Evolutionary conservation across 2,329 filamentous ascomycete species (phyloP), one percentile per base, ranked within the genome.

Genomic region (Pleurostoma richardsiae): DNA sequence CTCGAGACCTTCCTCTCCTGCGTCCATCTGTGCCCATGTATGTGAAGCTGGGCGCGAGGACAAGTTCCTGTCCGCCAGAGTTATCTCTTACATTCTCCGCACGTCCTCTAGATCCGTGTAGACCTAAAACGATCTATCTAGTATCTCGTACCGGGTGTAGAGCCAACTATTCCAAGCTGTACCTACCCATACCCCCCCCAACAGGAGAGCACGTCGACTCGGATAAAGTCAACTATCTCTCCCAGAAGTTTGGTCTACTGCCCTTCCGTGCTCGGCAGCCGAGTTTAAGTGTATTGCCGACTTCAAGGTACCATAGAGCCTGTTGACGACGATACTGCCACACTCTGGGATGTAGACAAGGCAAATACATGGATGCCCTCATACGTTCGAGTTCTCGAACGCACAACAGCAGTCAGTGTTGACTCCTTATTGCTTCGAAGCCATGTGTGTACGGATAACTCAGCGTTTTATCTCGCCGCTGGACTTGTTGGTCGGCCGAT

Each of bases 161-260:
- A 19, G 19, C 19, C 19, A 19, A 19, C 19, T 19, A 19, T 19
- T 19, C 28, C 50, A 41, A 33, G 41, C 10, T 41, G 7, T 46
- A 33, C 39, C 28, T 48, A 29, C 33, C 31, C 19, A n/a, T n/a
- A n/a, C n/a, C 33, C 8, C n/a, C 8, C 33, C 19, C 19, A 36
- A 82, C 80, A 77, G 82, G 81, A 71, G 79, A 82, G 70, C 73
- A 74, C 61, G 73, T 85, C 59, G 77, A 83, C 74, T 83, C 79
- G 55, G 76, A 85, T 66, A 75, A 79, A 72, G 72, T 85, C 74
- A 85, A 85, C 72, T 85, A 80, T 74, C 75, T 85, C 65, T 75
- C 85, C 64, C 85, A 82, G 82, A 83, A 80, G 82, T 85, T 74
- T 67, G 81, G 77, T 50, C 52, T 51, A 54, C 56, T 55, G 50